Base-by-base conservation (phyloP, 371 early-diverging fungal genomes). In the Rhizopus arrhizus region DNA sequence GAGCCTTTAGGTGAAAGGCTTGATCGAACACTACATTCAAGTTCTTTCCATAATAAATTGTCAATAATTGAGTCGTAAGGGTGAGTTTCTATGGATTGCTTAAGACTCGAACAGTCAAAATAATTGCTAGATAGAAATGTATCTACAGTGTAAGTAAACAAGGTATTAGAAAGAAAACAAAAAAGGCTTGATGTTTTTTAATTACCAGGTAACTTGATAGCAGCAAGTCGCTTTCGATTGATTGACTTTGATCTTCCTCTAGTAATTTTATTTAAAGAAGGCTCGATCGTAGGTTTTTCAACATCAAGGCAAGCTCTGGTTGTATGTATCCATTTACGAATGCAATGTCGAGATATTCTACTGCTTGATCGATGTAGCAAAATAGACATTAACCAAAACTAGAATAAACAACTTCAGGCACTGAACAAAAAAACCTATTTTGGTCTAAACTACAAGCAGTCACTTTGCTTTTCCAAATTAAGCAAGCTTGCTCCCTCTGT, bases 1-100 rank as follows among this genome's bases (percentile, higher is more conserved):
- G 62, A 38, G 8, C 66, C 69, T 36, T 73, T 74, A 9, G 70
- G 64, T 43, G 70, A 58, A 9, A 77, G 52, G 11, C 78, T 73
- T 9, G 73, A 65, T 49, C 68, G 64, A 5, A 66, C 52, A 8
- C 59, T 56, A n/a, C 38, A 65, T 29, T 59, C 51, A 2, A 77
- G 58, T 34, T 77, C 78, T 13, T 77, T 53, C 73, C 70, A 68
- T 3, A 75, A 50, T 15, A 7, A 2, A 45, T 13, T 45, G 46
- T 45, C 46, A 8, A 45, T n/a, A 45, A 45, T 15, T 7, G 11
- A 11, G 16, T 45, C 22, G 46, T 45, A 45, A 11, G 11, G 40
- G 13, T 38, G 8, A 13, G 40, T 13, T n/a, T 11, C n/a, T n/a
- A 12, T 22, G 7, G 16, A 3, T 45, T 9, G 13, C n/a, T 45